A percentile compares a stretch with the other conserved stretches of the same genome.
Conservation (phyloP, 352 stramenopile genomes). For the Phytophthora litchii region DNA sequence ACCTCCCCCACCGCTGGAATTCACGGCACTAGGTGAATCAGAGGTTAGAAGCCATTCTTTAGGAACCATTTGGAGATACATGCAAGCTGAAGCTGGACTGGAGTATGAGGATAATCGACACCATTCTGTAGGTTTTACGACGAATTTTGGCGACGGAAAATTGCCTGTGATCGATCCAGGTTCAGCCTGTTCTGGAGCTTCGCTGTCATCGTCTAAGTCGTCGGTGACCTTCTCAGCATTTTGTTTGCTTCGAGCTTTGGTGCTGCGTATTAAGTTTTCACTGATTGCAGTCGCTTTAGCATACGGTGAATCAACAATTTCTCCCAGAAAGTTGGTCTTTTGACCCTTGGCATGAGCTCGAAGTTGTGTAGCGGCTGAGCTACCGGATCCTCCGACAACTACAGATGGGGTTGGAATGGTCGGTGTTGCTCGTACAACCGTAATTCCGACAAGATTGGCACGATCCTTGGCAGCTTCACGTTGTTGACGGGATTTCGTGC, state of each 20-base stretch:
- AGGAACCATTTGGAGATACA: constrained; percentile 70
- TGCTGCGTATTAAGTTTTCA: constrained; percentile 27
- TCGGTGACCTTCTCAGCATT: constrained; percentile 18
- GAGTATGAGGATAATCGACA: constrained; percentile 68
- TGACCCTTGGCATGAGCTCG: constrained; percentile 52
- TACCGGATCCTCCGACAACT: constrained; percentile 20
- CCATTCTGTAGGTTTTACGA: constrained; percentile 81
- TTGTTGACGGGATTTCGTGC: constrained; percentile 51
- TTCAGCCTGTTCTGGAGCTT: constrained; percentile 16
- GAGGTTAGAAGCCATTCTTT: constrained; percentile 62
- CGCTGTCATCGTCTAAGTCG: constrained; percentile 26
- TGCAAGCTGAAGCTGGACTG: constrained; percentile 52
- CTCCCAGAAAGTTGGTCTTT: constrained; percentile 77
- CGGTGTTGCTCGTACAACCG: constrained; percentile 43
- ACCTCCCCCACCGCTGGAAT: constrained; percentile 41
- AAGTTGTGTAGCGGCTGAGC: constrained; percentile 38
- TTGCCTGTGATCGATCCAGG: constrained; percentile 2
- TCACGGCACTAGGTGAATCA: constrained; percentile 20
- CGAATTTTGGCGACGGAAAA: constrained; percentile 63
- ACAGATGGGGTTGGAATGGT: constrained; percentile 6
- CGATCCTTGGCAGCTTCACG: constrained; percentile 67
- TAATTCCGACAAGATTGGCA: constrained; percentile 65
- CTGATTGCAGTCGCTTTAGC: constrained; percentile 40
- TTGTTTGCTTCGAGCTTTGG: constrained; percentile 22
- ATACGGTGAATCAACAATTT: constrained; percentile 58